Percentiles rank a stretch among this genome's conserved stretches.
Conservation (phyloP, 2,329 filamentous ascomycete species). For the Fusarium denticulatum region DNA sequence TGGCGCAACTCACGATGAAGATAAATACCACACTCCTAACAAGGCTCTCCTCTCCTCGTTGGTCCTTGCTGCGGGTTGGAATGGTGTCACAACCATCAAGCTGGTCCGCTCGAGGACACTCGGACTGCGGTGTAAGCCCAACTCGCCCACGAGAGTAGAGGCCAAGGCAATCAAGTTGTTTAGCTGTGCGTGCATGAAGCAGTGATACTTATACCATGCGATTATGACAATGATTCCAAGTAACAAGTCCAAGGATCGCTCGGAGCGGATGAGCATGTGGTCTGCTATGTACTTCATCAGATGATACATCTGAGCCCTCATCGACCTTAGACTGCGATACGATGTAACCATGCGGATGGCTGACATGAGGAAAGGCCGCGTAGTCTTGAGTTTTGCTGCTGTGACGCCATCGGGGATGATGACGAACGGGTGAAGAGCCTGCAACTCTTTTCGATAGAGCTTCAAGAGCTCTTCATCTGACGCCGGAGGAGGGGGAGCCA, state of each 20-base stretch:
- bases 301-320: conserved; percentile 61
- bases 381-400: conserved; percentile 50
- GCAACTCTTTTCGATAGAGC: conserved; percentile 56
- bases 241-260: conserved; percentile 61
- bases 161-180: conserved; percentile 62
- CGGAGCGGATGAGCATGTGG: conserved; percentile 59
- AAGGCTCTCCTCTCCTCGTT: conserved; percentile 64
- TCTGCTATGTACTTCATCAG: conserved; percentile 59
- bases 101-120: conserved; percentile 54
- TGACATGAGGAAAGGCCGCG: conserved; percentile 59
- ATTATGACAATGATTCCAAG: conserved; percentile 60
- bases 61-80: conserved; percentile 52
- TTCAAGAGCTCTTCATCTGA: conserved; percentile 58
- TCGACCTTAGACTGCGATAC: conserved; percentile 56
- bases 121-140: conserved; percentile 57
- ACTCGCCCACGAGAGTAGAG: conserved; percentile 57
- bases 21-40: conserved; percentile 64
- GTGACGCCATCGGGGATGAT: conserved; percentile 51
- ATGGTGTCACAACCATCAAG: conserved; percentile 54
- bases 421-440: conserved; percentile 59
- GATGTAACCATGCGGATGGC: conserved; percentile 62
- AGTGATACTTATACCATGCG: conserved; percentile 65
- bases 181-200: conserved; percentile 62
- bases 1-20: conserved; percentile 56
- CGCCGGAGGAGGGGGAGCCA: conserved; percentile 53